A percentile compares a stretch with the other conserved stretches of the same genome.
phyloP scores from a whole-genome alignment of 305 asterid species.

The Fraxinus paxiana region DNA sequence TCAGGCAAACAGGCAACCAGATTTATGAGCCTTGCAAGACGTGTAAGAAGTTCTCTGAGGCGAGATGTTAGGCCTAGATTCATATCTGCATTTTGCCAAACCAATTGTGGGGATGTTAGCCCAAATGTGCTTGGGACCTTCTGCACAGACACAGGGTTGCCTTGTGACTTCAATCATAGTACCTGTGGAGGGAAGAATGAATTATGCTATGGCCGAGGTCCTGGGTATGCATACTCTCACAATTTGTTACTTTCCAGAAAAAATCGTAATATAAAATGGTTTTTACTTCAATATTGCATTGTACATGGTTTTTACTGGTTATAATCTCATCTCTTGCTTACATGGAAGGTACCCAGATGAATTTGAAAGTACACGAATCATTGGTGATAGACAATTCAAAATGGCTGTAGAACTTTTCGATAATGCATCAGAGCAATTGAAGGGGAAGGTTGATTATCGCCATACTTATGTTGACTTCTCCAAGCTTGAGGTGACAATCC shows the following conservation, averaged over 20 bases:
- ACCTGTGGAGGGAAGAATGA: conserved; percentile 97
- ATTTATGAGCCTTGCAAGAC: conserved; percentile 63
- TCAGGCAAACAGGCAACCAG: conserved; percentile 65
- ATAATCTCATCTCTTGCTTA: conserved; percentile 27
- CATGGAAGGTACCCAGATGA: conserved; percentile 77
- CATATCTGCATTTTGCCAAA: conserved; percentile 93
- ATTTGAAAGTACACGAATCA: conserved; percentile 89
- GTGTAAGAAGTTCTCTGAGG: conserved; percentile 83
- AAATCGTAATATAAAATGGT: background rate
- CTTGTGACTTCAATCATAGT: conserved; percentile 95
- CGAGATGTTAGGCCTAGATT: conserved; percentile 69
- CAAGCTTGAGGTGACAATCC: conserved; percentile 62
- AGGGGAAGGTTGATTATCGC: conserved; percentile 77
- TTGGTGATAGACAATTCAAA: conserved; percentile 85
- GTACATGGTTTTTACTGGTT: conserved; percentile 1
- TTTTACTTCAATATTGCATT: background rate
- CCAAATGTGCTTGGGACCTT: conserved; percentile 97
- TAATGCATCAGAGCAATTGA: conserved; percentile 63
- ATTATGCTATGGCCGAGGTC: conserved; percentile 94
- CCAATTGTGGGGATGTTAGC: conserved; percentile 96
- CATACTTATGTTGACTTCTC: conserved; percentile 79
- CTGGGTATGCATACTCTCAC: conserved; percentile 57
- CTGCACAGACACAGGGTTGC: conserved; percentile 83
- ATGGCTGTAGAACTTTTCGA: conserved; percentile 77
- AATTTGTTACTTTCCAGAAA: conserved; percentile 4